Conservation (phyloP, 106 monocot species). For the Phalaenopsis aphrodite region DNA sequence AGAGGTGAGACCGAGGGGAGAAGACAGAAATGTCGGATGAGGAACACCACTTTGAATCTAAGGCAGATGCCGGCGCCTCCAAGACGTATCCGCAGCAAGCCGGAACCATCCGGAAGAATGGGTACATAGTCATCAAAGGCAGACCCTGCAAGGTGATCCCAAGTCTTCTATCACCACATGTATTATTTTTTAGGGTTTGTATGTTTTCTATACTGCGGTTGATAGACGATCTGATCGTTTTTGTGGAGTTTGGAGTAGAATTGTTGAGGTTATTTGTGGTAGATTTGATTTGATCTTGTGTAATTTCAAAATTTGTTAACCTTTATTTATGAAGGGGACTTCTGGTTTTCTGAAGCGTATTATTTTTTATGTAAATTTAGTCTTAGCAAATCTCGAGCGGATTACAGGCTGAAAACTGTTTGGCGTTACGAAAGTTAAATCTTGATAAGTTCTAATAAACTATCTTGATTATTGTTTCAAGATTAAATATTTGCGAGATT, state of each 20-base stretch:
- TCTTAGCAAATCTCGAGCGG: not conserved
- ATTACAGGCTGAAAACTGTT: not conserved
- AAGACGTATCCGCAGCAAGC: slow-evolving; percentile 33
- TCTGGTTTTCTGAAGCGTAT: not conserved
- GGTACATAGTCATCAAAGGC: slow-evolving; percentile 24
- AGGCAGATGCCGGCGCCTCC: slow-evolving; percentile 30
- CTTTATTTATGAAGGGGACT: not conserved
- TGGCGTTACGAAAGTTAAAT: too few species aligned
- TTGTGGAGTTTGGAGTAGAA: not conserved
- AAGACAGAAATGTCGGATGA: slow-evolving; percentile 22
- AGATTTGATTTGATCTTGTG: not conserved
- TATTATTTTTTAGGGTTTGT: not conserved
- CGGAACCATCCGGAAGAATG: slow-evolving; percentile 29
- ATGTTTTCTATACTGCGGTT: not conserved
- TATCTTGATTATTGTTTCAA: too few species aligned
- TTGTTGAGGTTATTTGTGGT: not conserved
- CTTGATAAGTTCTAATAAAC: too few species aligned
- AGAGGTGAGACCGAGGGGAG: not conserved
- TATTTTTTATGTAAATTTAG: not conserved
- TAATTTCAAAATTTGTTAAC: too few species aligned
- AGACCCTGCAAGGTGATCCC: slow-evolving; percentile 20
- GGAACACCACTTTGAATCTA: slow-evolving; percentile 31
- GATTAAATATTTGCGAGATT: too few species aligned
- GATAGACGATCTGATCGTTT: not conserved
- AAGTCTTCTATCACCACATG: not conserved